Evolutionary conservation across 23 red algal species (phyloP), one percentile per base, ranked within the genome.

Genomic region (Agarophyton chilense): DNA sequence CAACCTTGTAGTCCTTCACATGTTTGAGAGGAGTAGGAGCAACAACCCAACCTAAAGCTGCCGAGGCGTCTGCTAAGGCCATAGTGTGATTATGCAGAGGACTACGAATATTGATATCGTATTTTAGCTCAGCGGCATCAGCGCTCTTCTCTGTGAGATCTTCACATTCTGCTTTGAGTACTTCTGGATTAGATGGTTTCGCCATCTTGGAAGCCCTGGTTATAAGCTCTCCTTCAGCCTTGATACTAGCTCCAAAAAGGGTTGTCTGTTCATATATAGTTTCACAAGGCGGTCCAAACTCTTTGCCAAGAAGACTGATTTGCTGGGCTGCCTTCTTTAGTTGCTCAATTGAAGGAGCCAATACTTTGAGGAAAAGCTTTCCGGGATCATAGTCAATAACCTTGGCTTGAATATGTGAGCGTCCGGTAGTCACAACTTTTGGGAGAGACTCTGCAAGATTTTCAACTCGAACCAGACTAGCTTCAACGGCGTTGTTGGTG

Each of bases 11-110:
- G 43, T 95, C 93, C 25, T 77, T 53, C 35, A 62, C 68, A 78
- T 95, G 93, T 64, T 95, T 95, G 8, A 95, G 62, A 45, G 93
- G 71, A 35, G 87, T 77, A 24, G 93, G 93, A 13, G 93, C 73
- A 1, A 95, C 77, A 54, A 95, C 86, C 93, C 93, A 95, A 22
- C 84, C 78, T 28, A 95, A 73, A n/a, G 88, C 70, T 12, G 93
- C 80, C 14, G 93, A 52, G 19, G 82, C 87, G 31, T 95, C 93
- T 14, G 78, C 55, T 18, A 95, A 18, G 18, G 93, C 84, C 76
- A 84, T 81, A 24, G 72, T 73, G 41, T 95, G 93, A 39, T 90
- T 80, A 39, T 74, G 80, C 49, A 89, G 43, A 18, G 74, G 55
- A 83, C 38, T 77, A 0, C 79, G 65, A n/a, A 50, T 53, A 45